These are phyloP conservation scores for Syncephalis plumigaleata DNA, from an alignment of 371 early-diverging fungal genomes.

Conservation along the genomic window DNA sequence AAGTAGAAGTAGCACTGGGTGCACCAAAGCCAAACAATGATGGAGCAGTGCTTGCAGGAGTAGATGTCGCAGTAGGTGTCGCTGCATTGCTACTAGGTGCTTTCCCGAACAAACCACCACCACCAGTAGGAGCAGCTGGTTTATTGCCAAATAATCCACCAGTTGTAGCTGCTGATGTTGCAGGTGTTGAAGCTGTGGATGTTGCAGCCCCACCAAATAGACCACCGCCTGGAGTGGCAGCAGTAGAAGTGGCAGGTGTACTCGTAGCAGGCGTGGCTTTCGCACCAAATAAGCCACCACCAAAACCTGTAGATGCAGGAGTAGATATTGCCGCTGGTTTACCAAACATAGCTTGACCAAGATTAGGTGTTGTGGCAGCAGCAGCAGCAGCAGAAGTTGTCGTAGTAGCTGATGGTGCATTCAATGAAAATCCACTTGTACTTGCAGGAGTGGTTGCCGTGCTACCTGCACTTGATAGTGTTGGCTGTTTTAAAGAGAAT, in stretches of 20 bases:
- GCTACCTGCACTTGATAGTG: not conserved
- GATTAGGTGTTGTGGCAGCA: not conserved
- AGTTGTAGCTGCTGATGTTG: constrained; percentile 1
- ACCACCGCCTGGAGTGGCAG: not conserved
- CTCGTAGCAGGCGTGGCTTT: constrained; percentile 1
- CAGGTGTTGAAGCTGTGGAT: not conserved
- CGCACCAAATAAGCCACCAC: not conserved
- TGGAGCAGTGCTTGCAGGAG: constrained; percentile 9
- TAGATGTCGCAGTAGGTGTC: constrained; percentile 2
- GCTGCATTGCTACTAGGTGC: constrained; percentile 1
- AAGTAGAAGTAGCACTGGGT: not conserved
- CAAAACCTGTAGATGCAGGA: not conserved
- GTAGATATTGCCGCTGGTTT: not conserved
- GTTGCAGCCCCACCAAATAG: not conserved
- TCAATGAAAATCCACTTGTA: not conserved
- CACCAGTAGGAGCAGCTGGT: not conserved
- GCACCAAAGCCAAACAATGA: constrained; percentile 7
- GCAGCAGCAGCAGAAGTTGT: constrained; percentile 2
- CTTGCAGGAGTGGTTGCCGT: not conserved
- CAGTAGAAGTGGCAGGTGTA: not conserved
- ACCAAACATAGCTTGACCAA: too few relatives aligned
- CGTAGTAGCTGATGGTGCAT: not conserved
- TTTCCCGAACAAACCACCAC: not conserved
- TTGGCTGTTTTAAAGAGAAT: not conserved
- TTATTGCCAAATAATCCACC: not conserved